Conservation (phyloP, 2,329 filamentous ascomycete species). For the Coniella vitis region DNA sequence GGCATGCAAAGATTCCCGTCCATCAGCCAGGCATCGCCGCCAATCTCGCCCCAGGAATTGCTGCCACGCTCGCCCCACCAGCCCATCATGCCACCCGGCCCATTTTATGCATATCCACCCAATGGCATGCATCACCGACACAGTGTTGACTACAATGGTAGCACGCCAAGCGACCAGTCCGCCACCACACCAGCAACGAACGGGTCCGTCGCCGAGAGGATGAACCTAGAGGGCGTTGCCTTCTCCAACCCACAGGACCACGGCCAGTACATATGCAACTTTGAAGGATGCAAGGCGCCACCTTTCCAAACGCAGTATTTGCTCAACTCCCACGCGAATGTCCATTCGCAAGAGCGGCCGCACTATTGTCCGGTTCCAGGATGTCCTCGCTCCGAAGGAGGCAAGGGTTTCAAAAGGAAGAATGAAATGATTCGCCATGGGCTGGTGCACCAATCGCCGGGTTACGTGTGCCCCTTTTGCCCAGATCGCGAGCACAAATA, state of each 20-base stretch:
- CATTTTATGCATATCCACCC: slow-evolving; percentile 25
- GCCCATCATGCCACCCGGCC: slow-evolving; percentile 33
- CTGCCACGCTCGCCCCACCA: slow-evolving; percentile 43
- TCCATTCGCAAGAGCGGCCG: slow-evolving; percentile 58
- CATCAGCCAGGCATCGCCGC: slow-evolving; percentile 36
- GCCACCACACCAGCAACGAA: slow-evolving; percentile 35
- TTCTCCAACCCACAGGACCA: slow-evolving; percentile 36
- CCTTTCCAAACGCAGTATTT: slow-evolving; percentile 74
- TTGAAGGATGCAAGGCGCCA: slow-evolving; percentile 58
- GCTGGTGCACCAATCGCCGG: slow-evolving; percentile 86
- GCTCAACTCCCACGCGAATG: slow-evolving; percentile 72
- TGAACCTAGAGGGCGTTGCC: slow-evolving; percentile 46
- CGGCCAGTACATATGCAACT: slow-evolving; percentile 52
- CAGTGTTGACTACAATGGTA: slow-evolving; percentile 36
- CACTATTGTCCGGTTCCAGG: slow-evolving; percentile 59
- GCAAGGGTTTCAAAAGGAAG: slow-evolving; percentile 65
- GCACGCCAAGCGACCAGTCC: slow-evolving; percentile 38
- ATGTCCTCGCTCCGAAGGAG: slow-evolving; percentile 56
- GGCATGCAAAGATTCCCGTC: slow-evolving; percentile 27
- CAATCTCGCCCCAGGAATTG: slow-evolving; percentile 42
- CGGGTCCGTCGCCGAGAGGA: slow-evolving; percentile 40
- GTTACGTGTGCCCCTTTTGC: slow-evolving; percentile 95
- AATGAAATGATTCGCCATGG: slow-evolving; percentile 72
- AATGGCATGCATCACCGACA: slow-evolving; percentile 29
- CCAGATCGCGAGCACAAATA: slow-evolving; percentile 91